Base-by-base conservation (phyloP, 257 asterid genomes). In the Plantago ovata region DNA sequence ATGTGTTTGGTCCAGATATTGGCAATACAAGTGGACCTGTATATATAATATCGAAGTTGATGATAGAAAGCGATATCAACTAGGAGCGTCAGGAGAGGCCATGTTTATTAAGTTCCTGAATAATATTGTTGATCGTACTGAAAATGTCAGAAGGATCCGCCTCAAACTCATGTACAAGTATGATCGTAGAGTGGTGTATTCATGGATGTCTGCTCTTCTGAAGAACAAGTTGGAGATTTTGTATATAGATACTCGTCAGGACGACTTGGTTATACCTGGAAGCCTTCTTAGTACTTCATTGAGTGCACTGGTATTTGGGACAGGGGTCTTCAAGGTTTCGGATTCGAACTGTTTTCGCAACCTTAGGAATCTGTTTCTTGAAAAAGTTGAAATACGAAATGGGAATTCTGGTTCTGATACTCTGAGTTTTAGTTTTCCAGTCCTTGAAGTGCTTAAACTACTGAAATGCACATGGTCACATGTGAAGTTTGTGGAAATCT, bases 401-500 rank as follows among this genome's bases (percentile, higher is more conserved):
- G 55, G 11, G 55, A 21, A 21, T 10, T 21, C 36, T 11, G 7
- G 14, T 48, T 18, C 36, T 9, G 36, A 49, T n/a, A 49, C 9
- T 49, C 36, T 49, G 55, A n/a, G 21, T 49, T 49, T 49, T 49
- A 21, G n/a, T 12, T 49, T 49, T n/a, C 55, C 55, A 3, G 55
- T 21, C 16, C 55, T 49, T 21, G 55, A 49, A 21, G 24, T 32
- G 10, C 55, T 49, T 21, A 24, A 49, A 4, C 7, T 49, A 49
- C 7, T 49, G 0, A 49, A 49, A 12, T 49, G 55, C 55, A 12
- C 36, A 11, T 49, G 55, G 55, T 49, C 55, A 19, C 12, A 21
- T 49, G 33, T 21, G 55, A 21, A 49, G 36, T 21, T 32, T 21
- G 55, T 49, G 14, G 28, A 49, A 16, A 49, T 49, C 24, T 9